These are phyloP conservation scores for Aspergillus conjunctus DNA, from an alignment of 495 filamentous ascomycete genomes.

Conservation along the genomic window DNA sequence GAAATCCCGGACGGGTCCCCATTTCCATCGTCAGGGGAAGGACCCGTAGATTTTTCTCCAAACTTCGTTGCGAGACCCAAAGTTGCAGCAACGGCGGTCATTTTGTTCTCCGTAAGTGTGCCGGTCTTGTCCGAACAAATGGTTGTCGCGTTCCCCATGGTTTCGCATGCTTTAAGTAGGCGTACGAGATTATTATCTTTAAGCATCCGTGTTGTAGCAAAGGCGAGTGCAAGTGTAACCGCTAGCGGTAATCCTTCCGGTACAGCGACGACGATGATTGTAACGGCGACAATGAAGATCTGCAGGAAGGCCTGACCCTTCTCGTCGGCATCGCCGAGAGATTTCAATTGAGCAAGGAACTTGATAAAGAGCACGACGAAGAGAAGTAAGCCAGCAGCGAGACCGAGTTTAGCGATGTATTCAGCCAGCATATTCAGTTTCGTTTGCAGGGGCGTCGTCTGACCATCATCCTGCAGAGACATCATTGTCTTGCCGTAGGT, in stretches of 20 bases:
- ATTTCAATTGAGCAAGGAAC: constrained; percentile 70
- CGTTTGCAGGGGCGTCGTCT: constrained; percentile 91
- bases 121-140: constrained; percentile 98
- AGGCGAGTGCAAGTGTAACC: constrained; percentile 90
- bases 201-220: constrained; percentile 92
- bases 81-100: constrained; percentile 82
- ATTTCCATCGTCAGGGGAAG: constrained; percentile 10
- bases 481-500: constrained; percentile 92
- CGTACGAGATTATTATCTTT: constrained; percentile 95
- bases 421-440: constrained; percentile 91
- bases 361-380: constrained; percentile 94
- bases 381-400: constrained; percentile 77
- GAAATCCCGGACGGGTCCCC: constrained; percentile 16
- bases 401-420: constrained; percentile 91
- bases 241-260: constrained; percentile 92
- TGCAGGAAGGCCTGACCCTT: constrained; percentile 89
- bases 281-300: constrained; percentile 94
- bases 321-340: constrained; percentile 56
- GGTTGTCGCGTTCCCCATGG: constrained; percentile 97
- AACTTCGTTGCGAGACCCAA: constrained; percentile 70
- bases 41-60: constrained; percentile 53
- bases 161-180: constrained; percentile 88
- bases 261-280: constrained; percentile 92
- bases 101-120: constrained; percentile 91
- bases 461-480: constrained; percentile 84